Evolutionary conservation across 768 basidiomycete genomes (phyloP), one percentile per base, ranked within the genome.

Genomic region (Russula ochroleuca): DNA sequence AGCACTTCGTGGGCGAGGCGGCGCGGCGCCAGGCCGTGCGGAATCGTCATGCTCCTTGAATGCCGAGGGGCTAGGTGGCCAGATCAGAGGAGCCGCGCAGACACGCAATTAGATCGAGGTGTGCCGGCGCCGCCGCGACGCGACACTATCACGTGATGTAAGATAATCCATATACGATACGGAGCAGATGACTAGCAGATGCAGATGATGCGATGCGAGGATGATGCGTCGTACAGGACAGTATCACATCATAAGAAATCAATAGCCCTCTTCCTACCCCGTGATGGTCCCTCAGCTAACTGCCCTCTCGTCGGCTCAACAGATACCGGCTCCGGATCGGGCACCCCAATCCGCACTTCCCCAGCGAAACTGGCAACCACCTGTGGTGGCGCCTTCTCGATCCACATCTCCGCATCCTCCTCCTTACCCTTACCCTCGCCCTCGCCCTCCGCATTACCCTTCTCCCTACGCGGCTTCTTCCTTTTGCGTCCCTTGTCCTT

Each of bases 341-440:
- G 19, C 14, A 13, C 55, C 48, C 25, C 59, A 13, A 33, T 14
- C 50, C 6, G 52, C 35, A 28, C 21, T 8, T 19, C 19, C 43
- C 15, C 35, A 14, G 21, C 35, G 28, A 83, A 63, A 55, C 62
- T 71, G 70, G 78, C 78, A 21, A 83, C 80, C 31, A 78, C 74
- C 40, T 81, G 80, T 10, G 84, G 79, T 11, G 80, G 75, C 21
- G 82, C 80, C 68, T 85, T 85, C 74, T 88, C 86, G 4, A 85
- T 83, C 85, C 86, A 90, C 82, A 88, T 84, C 6, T 55, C 63
- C 4, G 5, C 63, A 31, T 65, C 65, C n/a, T 51, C 65, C 15
- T 76, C 82, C 2, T 81, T 83, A 5, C 79, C 81, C 3, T 73
- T 78, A 17, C 74, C 74, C 51, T 67, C 69, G 5, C 28, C 28